phyloP scores from a whole-genome alignment of 1,284 basidiomycete genomes.

The Cerioporus squamosus region DNA sequence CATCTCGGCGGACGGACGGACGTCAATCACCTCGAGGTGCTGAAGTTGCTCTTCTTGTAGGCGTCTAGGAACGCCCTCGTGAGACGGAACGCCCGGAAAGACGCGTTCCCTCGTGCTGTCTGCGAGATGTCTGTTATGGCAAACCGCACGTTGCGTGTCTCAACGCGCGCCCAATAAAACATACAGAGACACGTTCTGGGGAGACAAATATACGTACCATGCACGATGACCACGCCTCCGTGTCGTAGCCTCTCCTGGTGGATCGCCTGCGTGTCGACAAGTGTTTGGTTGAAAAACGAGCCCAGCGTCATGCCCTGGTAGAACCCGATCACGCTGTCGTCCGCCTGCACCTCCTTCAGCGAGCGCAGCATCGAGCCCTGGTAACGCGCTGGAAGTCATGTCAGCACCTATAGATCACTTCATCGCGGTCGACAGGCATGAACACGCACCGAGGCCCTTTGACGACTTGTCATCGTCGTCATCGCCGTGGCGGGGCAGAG shows the following conservation, averaged over 20 bases:
- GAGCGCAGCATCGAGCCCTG: constrained; percentile 87
- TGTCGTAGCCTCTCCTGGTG: constrained; percentile 82
- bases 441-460: constrained; percentile 67
- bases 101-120: constrained; percentile 84
- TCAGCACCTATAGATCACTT: constrained; percentile 1
- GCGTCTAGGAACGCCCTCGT: constrained; percentile 86
- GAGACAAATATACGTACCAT: constrained; percentile 59
- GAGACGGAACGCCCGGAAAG: constrained; percentile 91
- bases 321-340: constrained; percentile 95
- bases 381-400: constrained; percentile 64
- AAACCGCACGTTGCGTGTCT: background rate
- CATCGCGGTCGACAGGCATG: background rate
- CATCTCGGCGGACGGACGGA: constrained; percentile 25
- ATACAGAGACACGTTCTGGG: constrained; percentile 11
- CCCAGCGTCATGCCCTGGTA: constrained; percentile 92
- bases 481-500: constrained; percentile 72
- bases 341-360: constrained; percentile 90
- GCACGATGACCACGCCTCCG: constrained; percentile 88
- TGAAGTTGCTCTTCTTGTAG: constrained; percentile 88
- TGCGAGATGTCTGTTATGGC: constrained; percentile 63
- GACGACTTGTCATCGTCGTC: constrained; percentile 82
- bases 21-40: constrained; percentile 70
- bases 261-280: constrained; percentile 88
- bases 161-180: background rate
- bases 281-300: constrained; percentile 90